Base-by-base conservation (phyloP, 176 grass and related monocot species). In the Cenchrus americanus region DNA sequence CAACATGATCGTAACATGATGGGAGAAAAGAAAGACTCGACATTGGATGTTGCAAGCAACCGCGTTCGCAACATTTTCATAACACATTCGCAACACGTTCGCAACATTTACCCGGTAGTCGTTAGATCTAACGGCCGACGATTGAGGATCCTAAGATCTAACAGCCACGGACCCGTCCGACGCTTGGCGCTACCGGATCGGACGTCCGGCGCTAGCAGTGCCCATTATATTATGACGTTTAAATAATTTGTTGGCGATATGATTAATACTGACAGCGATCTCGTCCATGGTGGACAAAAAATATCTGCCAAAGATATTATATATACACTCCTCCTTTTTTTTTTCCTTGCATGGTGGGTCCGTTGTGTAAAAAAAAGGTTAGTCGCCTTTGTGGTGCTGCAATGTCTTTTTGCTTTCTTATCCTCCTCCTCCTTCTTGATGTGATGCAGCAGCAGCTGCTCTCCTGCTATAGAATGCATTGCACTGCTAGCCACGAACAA, bases 381-480 rank as follows among this genome's bases (percentile, higher is more conserved):
- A 5, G 34, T 37, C 4, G 34, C 9, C 1, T 8, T 47, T 43
- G 54, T 76, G 32, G 10, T 42, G 22, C 63, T 18, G 55, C 66
- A 75, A 21, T 49, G 49, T 23, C 8, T 63, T 22, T 49, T 49
- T 69, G 27, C 73, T 83, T 70, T 78, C 80, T 87, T 83, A 77
- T 78, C 86, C 44, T 47, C 14, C 44, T 47, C 14, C 10, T 8
- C 5, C 14, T 21, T 19, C 52, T 41, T 59, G 32, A 26, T 23
- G 62, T 51, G 66, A 24, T 62, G 51, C 41, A 32, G 13, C 14
- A 21, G 5, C 42, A 47, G 41, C 41, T 22, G 2, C 34, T 42
- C 17, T 67, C 7, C 64, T 18, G 32, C 32, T 67, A 65, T 48
- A 27, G 26, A 8, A 43, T 43, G 42, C 4, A 43, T 43, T 43